Evolutionary conservation across 495 filamentous ascomycete genomes (phyloP).

Genomic region (Penicillium longicatenatum): DNA sequence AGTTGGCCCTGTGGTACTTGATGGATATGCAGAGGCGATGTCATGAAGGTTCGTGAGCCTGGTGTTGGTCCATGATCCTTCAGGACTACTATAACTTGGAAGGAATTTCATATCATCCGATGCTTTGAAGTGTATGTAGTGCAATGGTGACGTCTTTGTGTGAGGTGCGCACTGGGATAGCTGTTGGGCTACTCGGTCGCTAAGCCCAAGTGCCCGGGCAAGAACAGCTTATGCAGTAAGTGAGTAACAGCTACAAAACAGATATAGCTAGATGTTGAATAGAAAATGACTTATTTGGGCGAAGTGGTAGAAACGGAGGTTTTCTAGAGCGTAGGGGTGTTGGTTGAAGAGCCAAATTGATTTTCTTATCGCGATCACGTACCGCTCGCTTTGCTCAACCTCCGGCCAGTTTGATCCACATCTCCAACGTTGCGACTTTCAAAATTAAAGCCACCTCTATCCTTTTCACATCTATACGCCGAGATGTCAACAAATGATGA

Average conservation of each 20-base stretch:
- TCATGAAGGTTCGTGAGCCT: slow-evolving; percentile 1
- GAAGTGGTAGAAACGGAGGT: background rate
- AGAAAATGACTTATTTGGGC: too few relatives aligned
- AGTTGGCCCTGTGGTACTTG: background rate
- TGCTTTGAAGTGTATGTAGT: background rate
- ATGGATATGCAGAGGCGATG: slow-evolving; percentile 1
- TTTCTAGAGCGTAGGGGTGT: background rate
- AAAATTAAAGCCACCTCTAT: background rate
- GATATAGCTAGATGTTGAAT: too few relatives aligned
- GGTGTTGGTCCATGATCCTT: background rate
- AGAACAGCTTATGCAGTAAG: too few relatives aligned
- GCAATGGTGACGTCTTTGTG: background rate
- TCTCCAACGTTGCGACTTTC: background rate
- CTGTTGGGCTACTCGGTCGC: background rate
- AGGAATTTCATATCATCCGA: too few relatives aligned
- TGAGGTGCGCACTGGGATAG: background rate
- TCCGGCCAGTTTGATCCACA: slow-evolving; percentile 1
- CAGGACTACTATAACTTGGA: too few relatives aligned
- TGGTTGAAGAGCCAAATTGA: background rate
- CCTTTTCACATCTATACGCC: background rate
- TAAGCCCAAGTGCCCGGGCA: background rate
- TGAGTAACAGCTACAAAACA: too few relatives aligned
- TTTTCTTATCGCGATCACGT: slow-evolving; percentile 10
- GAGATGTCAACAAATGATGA: slow-evolving; percentile 48
- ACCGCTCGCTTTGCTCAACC: slow-evolving; percentile 3